Percentiles rank a stretch among this genome's conserved stretches.
Evolutionary conservation across 495 filamentous ascomycete species (phyloP).

Genomic region (Thermothielavioides terrestris): DNA sequence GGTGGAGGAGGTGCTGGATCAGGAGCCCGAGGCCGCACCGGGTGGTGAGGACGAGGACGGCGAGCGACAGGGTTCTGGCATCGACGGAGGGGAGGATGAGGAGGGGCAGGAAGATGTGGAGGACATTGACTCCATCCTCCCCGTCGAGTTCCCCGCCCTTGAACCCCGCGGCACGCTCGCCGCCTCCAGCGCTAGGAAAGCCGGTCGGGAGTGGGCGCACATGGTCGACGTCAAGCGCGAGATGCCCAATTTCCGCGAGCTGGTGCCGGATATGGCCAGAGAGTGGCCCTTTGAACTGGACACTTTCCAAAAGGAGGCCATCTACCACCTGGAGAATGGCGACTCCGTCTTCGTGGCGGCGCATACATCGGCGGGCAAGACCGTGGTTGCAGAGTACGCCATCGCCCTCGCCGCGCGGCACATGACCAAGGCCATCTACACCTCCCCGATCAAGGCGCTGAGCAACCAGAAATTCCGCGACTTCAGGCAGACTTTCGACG

Average conservation of each 20-base stretch:
- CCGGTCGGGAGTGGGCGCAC: slow-evolving; percentile 89
- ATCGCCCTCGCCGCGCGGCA: slow-evolving; percentile 92
- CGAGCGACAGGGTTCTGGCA: slow-evolving; percentile 19
- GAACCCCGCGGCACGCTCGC: slow-evolving; percentile 76
- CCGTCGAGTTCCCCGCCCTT: slow-evolving; percentile 85
- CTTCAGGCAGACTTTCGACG: slow-evolving; percentile 79
- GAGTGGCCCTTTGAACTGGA: slow-evolving; percentile 97
- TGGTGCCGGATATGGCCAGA: slow-evolving; percentile 92
- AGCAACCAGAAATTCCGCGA: slow-evolving; percentile 99
- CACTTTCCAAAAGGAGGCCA: slow-evolving; percentile 95
- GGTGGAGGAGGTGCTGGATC: slow-evolving; percentile 62
- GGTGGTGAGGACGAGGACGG: slow-evolving; percentile 33
- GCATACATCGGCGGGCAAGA: slow-evolving; percentile 96
- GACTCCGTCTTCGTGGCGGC: slow-evolving; percentile 99
- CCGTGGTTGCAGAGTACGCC: slow-evolving; percentile 95
- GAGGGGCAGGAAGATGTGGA: slow-evolving; percentile 51
- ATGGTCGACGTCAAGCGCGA: slow-evolving; percentile 91
- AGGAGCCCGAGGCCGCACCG: slow-evolving; percentile 53
- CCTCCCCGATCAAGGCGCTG: slow-evolving; percentile 95
- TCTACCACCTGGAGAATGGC: slow-evolving; percentile 92
- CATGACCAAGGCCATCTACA: slow-evolving; percentile 99
- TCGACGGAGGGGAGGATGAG: slow-evolving; percentile 33
- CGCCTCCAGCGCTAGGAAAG: slow-evolving; percentile 58
- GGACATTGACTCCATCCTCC: slow-evolving; percentile 84
- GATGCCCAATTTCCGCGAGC: slow-evolving; percentile 80